Evolutionary conservation across 2,329 filamentous ascomycete species (phyloP).

Genomic region (Emergomyces orientalis): DNA sequence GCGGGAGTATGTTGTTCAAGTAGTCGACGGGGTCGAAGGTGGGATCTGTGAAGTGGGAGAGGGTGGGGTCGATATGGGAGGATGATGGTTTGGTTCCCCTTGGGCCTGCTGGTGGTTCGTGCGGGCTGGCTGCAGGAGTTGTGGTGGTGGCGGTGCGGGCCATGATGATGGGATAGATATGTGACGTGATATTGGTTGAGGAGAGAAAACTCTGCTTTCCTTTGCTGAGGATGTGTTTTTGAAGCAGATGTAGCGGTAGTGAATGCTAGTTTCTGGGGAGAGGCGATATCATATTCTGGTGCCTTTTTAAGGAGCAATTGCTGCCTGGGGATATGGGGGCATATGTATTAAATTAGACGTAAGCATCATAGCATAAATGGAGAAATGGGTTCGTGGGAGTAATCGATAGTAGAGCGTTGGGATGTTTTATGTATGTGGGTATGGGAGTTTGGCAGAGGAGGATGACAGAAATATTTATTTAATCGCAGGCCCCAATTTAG

Average conservation of each 20-base stretch:
- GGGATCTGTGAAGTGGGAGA: slow-evolving; percentile 65
- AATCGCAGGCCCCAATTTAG: too few species aligned
- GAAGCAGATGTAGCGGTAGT: too few species aligned
- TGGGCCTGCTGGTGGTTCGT: neutral
- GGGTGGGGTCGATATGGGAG: slow-evolving; percentile 61
- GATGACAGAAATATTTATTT: neutral
- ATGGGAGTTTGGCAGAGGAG: too few species aligned
- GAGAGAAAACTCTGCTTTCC: too few species aligned
- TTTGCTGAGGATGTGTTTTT: too few species aligned
- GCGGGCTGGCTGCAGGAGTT: neutral
- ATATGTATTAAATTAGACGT: neutral
- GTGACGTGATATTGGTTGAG: too few species aligned
- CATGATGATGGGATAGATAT: neutral
- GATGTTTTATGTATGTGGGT: too few species aligned
- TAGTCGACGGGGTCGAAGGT: slow-evolving; percentile 77
- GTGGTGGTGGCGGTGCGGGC: neutral
- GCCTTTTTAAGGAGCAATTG: neutral
- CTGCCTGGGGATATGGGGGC: neutral
- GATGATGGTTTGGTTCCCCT: neutral
- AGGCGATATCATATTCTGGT: neutral
- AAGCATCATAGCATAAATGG: neutral
- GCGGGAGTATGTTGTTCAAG: slow-evolving; percentile 68
- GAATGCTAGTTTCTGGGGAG: too few species aligned
- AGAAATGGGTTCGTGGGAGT: neutral
- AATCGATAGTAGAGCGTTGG: too few species aligned